Evolutionary conservation across 139 green algal species (phyloP), one percentile per base, ranked within the genome.

Genomic region (Chlorella sp.): DNA sequence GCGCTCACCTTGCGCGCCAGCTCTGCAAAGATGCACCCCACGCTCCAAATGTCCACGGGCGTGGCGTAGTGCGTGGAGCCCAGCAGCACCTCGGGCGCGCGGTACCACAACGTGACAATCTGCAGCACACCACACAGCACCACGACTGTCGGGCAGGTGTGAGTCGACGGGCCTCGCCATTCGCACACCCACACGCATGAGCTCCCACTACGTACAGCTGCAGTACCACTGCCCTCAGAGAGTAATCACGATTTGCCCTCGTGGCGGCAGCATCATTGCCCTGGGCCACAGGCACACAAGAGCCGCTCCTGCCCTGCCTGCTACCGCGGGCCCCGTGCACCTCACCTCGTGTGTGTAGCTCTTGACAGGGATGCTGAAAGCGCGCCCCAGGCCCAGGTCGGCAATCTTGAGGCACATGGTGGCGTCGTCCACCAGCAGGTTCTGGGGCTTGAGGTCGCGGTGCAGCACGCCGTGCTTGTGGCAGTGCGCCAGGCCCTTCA

Each of bases 61-160:
- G 90, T 94, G 3, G 92, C 91, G 76, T 99, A 99, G 83, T 97
- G 90, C 22, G 93, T 94, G 14, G 87, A 86, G 2, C 96, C 96
- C 61, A 99, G 86, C 71, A 99, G 83, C 35, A 99, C 94, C 86
- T 99, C 96, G 5, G 96, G 96, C 2, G 96, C 96, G 4, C 96
- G 84, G 84, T 99, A 99, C 94, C 96, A 98, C 73, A 99, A 80
- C 20, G 95, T 98, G 6, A 98, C 95, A 69, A 98, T 89, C 84
- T 87, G 79, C 17, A 55, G 17, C 10, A 17, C 42, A 55, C 10
- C 10, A 10, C 42, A 55, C 42, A 55, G 42, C 71, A 73, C 24
- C 35, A 74, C 22, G 55, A 64, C 14, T 30, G n/a, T n/a, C n/a
- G n/a, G n/a, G n/a, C n/a, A n/a, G n/a, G n/a, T n/a, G n/a, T n/a